Evolutionary conservation across 1,284 basidiomycete genomes (phyloP), one percentile per base, ranked within the genome.

Genomic region (Ustilago esculenta): DNA sequence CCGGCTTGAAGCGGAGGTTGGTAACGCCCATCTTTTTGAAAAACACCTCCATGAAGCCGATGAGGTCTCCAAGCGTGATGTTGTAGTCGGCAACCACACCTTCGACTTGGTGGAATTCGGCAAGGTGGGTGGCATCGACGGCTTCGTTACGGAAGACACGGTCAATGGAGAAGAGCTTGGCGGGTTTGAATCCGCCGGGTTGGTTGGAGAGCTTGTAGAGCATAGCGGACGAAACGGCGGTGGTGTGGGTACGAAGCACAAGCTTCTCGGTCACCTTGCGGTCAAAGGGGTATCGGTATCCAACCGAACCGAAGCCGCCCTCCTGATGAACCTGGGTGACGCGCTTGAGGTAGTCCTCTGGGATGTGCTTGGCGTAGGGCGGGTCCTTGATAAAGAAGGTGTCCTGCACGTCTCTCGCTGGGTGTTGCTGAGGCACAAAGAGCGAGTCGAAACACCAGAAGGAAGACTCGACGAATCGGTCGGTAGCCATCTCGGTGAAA

Each of bases 371-470:
- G 2, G 94, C 89, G 20, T 85, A 85, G 33, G 88, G 86, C 2
- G 96, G 95, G 83, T 98, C 95, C 66, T 94, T 96, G 45, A 98
- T 87, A 83, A 98, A 99, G 87, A 99, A 99, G 7, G 96, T 99
- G 81, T 99, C 96, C 84, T 99, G 96, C 46, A 98, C 83, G 76
- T 99, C 96, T 81, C 96, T 89, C 23, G 96, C 96, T 17, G 96
- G 95, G 84, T 99, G 96, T 84, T 98, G 95, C 82, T 99, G 96
- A 1, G 96, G 96, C 0, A 99, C 96, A 82, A 96, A 99, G 71
- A 99, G 87, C 9, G 94, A 90, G 82, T 99, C 96, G 83, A 99
- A 98, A 83, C 95, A 97, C 96, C 96, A 99, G 87, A 98, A 99
- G 30, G 91, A 91, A 23, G 93, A 96, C 84, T 99, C 96, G 59